phyloP scores from a whole-genome alignment of 2,329 filamentous ascomycete genomes.

The Alternaria triticina region DNA sequence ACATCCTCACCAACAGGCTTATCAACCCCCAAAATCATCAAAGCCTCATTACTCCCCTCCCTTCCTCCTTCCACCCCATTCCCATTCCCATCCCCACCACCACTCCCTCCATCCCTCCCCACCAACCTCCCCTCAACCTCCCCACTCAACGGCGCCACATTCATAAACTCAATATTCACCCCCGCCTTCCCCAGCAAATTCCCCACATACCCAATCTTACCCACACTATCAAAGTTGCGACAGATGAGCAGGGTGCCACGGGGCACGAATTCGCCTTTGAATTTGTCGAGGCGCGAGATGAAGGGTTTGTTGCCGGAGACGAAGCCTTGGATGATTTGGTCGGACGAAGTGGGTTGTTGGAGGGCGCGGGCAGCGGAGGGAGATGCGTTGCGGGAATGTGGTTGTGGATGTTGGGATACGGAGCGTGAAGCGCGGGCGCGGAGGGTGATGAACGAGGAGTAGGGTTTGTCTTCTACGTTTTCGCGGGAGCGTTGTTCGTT shows the following conservation, averaged over 20 bases:
- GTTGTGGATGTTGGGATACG: constrained; percentile 34
- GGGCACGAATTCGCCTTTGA: constrained; percentile 75
- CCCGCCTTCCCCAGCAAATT: constrained; percentile 70
- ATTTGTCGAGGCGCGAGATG: constrained; percentile 76
- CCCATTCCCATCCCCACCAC: no score
- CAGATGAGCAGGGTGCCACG: constrained; percentile 78
- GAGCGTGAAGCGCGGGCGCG: constrained; percentile 58
- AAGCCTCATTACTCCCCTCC: constrained; percentile 65
- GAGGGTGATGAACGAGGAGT: constrained; percentile 74
- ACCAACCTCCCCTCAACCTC: constrained; percentile 36
- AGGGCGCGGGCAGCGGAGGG: constrained; percentile 28
- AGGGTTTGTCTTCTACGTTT: constrained; percentile 65
- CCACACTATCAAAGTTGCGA: constrained; percentile 80
- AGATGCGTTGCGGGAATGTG: constrained; percentile 37
- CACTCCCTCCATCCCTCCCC: constrained; percentile 9
- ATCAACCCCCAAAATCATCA: constrained; percentile 83
- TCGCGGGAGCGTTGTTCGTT: constrained; percentile 74
- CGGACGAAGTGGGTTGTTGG: constrained; percentile 28
- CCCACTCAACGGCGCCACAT: constrained; percentile 66
- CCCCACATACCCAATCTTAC: constrained; percentile 83
- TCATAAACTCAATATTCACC: constrained; percentile 84
- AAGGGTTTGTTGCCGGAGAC: constrained; percentile 68
- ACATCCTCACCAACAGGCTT: constrained; percentile 66
- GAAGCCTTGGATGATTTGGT: constrained; percentile 69
- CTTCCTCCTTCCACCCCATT: neutral